Evolutionary conservation across 306 rosid genomes (phyloP).

Genomic region (Casuarina glauca): DNA sequence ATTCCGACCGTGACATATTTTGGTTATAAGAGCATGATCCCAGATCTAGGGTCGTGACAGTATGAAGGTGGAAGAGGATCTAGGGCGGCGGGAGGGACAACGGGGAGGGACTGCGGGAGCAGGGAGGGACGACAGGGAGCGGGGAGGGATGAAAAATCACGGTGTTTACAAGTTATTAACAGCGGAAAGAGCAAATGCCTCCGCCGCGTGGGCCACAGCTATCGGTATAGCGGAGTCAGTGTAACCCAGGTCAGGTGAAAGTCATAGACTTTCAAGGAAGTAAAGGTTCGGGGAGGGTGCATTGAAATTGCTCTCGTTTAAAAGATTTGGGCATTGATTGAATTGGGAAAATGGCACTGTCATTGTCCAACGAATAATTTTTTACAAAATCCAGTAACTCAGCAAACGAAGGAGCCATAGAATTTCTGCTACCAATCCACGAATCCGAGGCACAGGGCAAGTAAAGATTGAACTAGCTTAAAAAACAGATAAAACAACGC

Average conservation of each 20-base stretch:
- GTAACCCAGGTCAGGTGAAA: not conserved
- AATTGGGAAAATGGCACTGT: slow-evolving; percentile 11
- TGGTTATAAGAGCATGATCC: no score
- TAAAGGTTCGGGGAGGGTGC: slow-evolving; percentile 25
- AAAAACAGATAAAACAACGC: no score
- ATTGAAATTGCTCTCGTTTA: slow-evolving; percentile 11
- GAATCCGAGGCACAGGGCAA: no score
- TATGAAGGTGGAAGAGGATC: no score
- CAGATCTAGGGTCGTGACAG: no score
- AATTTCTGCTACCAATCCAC: not conserved
- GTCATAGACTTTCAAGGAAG: not conserved
- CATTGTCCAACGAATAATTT: not conserved
- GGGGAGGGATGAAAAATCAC: no score
- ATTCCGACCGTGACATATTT: no score
- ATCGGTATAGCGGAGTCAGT: slow-evolving; percentile 4
- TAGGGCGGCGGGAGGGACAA: no score
- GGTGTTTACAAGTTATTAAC: not conserved
- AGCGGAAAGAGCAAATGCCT: slow-evolving; percentile 1
- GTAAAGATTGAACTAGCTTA: not conserved
- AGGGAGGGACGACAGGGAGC: no score
- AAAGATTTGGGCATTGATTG: slow-evolving; percentile 21
- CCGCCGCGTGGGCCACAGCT: not conserved
- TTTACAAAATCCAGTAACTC: slow-evolving; percentile 29
- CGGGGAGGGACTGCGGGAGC: no score
- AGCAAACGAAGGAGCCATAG: slow-evolving; percentile 35